Conservation (phyloP, 345 rosid species). For the Raphanus raphanistrum region DNA sequence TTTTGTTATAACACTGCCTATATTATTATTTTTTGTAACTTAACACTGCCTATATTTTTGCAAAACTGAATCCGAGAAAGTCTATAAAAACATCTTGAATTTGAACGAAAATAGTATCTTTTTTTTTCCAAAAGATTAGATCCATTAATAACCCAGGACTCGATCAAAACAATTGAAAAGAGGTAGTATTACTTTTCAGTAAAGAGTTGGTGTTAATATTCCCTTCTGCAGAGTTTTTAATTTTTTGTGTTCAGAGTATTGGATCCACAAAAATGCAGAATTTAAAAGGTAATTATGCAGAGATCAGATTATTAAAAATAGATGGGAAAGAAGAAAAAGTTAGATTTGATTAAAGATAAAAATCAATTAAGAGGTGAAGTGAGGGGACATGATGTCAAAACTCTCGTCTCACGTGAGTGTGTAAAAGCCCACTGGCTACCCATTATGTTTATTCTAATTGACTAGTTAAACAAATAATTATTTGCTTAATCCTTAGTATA, state of each 20-base stretch:
- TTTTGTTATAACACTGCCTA: not conserved
- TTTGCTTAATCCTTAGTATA: not conserved
- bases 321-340: conserved; percentile 11
- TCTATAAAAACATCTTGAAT: not conserved
- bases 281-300: conserved; percentile 39
- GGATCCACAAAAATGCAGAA: conserved; percentile 40
- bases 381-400: conserved; percentile 39
- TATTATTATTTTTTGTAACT: no score
- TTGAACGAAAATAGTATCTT: not conserved
- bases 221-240: conserved; percentile 35
- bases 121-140: conserved; percentile 7
- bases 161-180: not conserved
- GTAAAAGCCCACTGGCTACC: conserved; percentile 9
- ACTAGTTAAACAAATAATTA: not conserved
- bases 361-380: conserved; percentile 10
- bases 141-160: conserved; percentile 15
- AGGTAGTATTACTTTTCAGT: conserved; percentile 20
- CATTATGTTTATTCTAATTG: conserved; percentile 7
- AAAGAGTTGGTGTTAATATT: conserved; percentile 35
- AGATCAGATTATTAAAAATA: not conserved
- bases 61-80: not conserved
- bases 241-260: conserved; percentile 35
- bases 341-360: conserved; percentile 19
- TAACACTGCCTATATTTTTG: not conserved
- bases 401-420: conserved; percentile 39